phyloP scores from a whole-genome alignment of 371 early-diverging fungal species.

The Mortierella sp. region DNA sequence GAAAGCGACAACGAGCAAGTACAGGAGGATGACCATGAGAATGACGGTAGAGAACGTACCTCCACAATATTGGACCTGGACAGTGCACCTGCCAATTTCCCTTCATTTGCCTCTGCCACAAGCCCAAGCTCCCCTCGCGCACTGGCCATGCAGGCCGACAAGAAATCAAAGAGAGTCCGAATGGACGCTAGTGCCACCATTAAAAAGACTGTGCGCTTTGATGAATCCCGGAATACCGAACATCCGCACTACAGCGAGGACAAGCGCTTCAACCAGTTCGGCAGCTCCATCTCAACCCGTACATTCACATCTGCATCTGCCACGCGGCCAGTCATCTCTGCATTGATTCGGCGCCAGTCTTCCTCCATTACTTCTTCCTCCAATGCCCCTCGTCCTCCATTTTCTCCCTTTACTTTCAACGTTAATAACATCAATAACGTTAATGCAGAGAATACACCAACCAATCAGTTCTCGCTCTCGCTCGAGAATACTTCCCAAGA shows the following conservation, averaged over 20 bases:
- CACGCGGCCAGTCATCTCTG: constrained; percentile 21
- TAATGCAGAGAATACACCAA: background rate
- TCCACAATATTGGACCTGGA: constrained; percentile 6
- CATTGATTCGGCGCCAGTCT: constrained; percentile 17
- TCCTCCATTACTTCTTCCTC: constrained; percentile 5
- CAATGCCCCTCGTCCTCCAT: constrained; percentile 2
- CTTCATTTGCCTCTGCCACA: background rate
- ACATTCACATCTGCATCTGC: background rate
- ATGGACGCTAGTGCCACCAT: constrained; percentile 13
- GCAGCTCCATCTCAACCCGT: constrained; percentile 2
- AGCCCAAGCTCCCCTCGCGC: constrained; percentile 2
- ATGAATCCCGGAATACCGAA: constrained; percentile 31
- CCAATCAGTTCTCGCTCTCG: constrained; percentile 14
- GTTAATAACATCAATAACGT: background rate
- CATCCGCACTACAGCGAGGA: constrained; percentile 17
- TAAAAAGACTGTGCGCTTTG: constrained; percentile 36
- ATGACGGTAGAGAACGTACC: constrained; percentile 14
- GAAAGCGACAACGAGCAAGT: constrained; percentile 1
- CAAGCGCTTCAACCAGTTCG: constrained; percentile 16
- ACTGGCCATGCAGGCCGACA: constrained; percentile 32
- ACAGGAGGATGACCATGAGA: constrained; percentile 6
- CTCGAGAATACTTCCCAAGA: constrained; percentile 47
- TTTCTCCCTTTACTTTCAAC: background rate
- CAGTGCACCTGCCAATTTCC: background rate
- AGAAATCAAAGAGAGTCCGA: constrained; percentile 35